Conservation (phyloP, 2,329 filamentous ascomycete genomes). For the Aspergillus nomiae region DNA sequence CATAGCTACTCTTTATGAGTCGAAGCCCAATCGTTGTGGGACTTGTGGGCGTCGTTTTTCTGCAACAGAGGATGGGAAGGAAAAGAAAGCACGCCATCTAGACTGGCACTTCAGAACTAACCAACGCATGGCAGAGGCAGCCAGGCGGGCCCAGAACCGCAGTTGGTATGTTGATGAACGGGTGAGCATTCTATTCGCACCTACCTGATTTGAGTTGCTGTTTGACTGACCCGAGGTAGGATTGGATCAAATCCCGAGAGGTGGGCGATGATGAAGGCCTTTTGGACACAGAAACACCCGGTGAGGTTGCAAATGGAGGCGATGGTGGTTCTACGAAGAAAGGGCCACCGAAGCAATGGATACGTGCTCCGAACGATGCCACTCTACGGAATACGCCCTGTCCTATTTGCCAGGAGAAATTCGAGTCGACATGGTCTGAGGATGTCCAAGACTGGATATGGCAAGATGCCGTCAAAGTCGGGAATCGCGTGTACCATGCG, state of each 20-base stretch:
- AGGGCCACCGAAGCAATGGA: conserved; percentile 67
- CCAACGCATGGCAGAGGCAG: conserved; percentile 80
- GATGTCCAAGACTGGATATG: conserved; percentile 96
- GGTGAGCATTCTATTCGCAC: conserved; percentile 53
- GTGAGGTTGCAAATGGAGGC: conserved; percentile 42
- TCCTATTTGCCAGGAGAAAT: conserved; percentile 93
- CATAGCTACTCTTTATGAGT: conserved; percentile 74
- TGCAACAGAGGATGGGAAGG: conserved; percentile 73
- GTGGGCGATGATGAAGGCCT: conserved; percentile 65
- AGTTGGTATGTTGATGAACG: conserved; percentile 94
- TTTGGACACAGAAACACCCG: conserved; percentile 42
- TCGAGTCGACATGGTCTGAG: conserved; percentile 88
- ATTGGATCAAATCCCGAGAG: conserved; percentile 88
- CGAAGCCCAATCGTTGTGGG: conserved; percentile 81
- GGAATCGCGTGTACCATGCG: conserved; percentile 81
- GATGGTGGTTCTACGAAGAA: conserved; percentile 50
- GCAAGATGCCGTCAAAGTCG: conserved; percentile 81
- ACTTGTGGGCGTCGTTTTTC: conserved; percentile 89
- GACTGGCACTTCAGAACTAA: conserved; percentile 99
- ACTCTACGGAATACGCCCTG: conserved; percentile 75
- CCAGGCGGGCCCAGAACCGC: conserved; percentile 83
- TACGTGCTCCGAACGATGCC: conserved; percentile 80
- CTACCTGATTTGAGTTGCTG: conserved; percentile 1
- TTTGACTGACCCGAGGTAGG: conserved; percentile 50
- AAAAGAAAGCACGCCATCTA: conserved; percentile 87